These are phyloP conservation scores for Elsinoe arachidis DNA, from an alignment of 2,329 filamentous ascomycete species.

Conservation along the genomic window DNA sequence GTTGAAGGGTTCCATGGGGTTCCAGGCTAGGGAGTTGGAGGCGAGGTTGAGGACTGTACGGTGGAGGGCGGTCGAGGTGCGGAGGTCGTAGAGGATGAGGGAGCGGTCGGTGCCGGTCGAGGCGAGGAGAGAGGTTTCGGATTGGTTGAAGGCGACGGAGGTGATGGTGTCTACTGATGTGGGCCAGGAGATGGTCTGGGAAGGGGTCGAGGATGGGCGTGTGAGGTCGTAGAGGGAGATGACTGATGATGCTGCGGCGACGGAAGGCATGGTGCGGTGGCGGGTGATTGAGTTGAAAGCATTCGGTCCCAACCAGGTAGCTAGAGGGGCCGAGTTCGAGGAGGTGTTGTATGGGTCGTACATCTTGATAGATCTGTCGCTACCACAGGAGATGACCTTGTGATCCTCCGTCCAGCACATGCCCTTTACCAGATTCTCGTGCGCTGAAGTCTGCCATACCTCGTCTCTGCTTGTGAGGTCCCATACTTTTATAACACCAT, in stretches of 20 bases:
- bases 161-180: conserved; percentile 86
- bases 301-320: conserved; percentile 74
- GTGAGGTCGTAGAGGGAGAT: conserved; percentile 87
- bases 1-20: conserved; percentile 95
- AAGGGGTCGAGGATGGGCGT: conserved; percentile 64
- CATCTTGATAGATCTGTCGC: conserved; percentile 79
- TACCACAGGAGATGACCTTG: conserved; percentile 78
- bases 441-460: conserved; percentile 69
- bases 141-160: conserved; percentile 80
- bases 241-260: conserved; percentile 63
- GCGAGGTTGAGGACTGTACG: conserved; percentile 76
- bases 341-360: conserved; percentile 79
- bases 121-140: conserved; percentile 83
- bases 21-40: conserved; percentile 80
- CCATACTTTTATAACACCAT: conserved; percentile 93
- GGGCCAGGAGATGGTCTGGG: conserved; percentile 79
- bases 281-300: conserved; percentile 79
- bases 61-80: conserved; percentile 73
- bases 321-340: conserved; percentile 59
- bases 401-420: conserved; percentile 81
- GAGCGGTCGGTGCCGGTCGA: conserved; percentile 79
- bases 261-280: conserved; percentile 68
- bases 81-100: conserved; percentile 83
- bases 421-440: conserved; percentile 89
- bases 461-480: conserved; percentile 65